Conservation (phyloP, 257 asterid species). For the Striga asiatica region DNA sequence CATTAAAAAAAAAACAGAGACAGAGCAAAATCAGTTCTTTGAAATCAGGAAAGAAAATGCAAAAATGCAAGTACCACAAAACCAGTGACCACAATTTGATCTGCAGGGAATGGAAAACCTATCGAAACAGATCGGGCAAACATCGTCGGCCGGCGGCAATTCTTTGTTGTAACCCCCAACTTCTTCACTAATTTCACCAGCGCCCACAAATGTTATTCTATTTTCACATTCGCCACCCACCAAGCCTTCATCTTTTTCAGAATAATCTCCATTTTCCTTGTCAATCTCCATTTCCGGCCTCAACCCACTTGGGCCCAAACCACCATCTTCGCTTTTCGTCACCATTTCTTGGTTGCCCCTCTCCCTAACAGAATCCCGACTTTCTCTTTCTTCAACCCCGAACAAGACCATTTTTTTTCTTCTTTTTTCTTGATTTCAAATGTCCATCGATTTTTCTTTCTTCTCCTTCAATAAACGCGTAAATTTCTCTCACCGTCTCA, state of each 20-base stretch:
- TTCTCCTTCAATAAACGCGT: too few species aligned
- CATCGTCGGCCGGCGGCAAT: slow-evolving; percentile 39
- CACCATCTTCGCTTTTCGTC: too few species aligned
- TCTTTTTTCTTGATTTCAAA: background rate
- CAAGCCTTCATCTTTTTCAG: too few species aligned
- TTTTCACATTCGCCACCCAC: too few species aligned
- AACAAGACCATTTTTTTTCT: slow-evolving; percentile 5
- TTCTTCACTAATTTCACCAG: background rate
- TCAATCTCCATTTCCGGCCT: background rate
- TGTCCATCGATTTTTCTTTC: too few species aligned
- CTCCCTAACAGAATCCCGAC: background rate
- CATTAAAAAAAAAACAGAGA: background rate
- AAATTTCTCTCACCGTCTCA: too few species aligned
- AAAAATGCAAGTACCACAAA: slow-evolving; percentile 30
- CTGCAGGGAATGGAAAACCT: slow-evolving; percentile 37
- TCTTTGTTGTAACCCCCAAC: slow-evolving; percentile 12
- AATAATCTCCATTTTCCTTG: background rate
- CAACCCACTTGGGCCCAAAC: too few species aligned
- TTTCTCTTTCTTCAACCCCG: background rate
- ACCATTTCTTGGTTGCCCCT: background rate
- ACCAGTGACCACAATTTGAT: slow-evolving; percentile 63
- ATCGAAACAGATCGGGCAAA: slow-evolving; percentile 61
- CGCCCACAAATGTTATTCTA: background rate
- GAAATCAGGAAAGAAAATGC: background rate
- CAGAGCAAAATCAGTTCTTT: background rate